Percentiles rank a stretch among this genome's conserved stretches.
Conservation (phyloP, 1,284 basidiomycete genomes). For the Malassezia restricta region DNA sequence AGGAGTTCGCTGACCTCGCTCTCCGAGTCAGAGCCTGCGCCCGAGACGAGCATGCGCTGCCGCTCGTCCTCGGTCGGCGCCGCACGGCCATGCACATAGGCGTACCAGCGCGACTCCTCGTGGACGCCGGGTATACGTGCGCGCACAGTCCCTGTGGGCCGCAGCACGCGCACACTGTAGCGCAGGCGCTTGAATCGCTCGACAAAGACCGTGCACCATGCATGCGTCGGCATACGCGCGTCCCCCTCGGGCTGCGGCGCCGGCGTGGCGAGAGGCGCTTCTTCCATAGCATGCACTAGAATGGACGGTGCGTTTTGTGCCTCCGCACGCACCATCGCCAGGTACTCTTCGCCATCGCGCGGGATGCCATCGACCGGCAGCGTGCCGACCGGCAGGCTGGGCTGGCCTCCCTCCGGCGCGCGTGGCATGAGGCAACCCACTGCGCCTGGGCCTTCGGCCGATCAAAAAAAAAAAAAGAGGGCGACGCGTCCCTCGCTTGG, state of each 20-base stretch:
- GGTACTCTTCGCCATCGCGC: conserved; percentile 31
- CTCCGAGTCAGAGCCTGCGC: neutral
- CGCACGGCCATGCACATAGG: conserved; percentile 5
- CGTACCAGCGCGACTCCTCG: conserved; percentile 10
- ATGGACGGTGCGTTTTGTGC: neutral
- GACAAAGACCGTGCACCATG: conserved; percentile 11
- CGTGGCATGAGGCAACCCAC: neutral
- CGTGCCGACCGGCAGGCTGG: conserved; percentile 25
- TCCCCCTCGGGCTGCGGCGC: neutral
- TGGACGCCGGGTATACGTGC: neutral
- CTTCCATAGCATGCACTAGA: neutral
- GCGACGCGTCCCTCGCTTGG: neutral
- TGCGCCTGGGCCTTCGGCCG: no score
- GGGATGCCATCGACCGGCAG: conserved; percentile 29
- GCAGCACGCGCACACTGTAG: neutral
- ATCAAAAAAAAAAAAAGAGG: neutral
- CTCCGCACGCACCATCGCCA: conserved; percentile 29
- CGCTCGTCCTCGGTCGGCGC: conserved; percentile 2
- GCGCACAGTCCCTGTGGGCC: neutral
- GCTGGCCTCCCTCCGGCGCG: conserved; percentile 9
- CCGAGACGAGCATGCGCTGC: neutral
- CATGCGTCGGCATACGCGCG: neutral
- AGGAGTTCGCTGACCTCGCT: neutral
- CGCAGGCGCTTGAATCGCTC: conserved; percentile 9
- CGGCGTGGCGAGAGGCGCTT: neutral